These are phyloP conservation scores for Hura crepitans DNA, from an alignment of 441 rosid genomes.

Conservation along the genomic window DNA sequence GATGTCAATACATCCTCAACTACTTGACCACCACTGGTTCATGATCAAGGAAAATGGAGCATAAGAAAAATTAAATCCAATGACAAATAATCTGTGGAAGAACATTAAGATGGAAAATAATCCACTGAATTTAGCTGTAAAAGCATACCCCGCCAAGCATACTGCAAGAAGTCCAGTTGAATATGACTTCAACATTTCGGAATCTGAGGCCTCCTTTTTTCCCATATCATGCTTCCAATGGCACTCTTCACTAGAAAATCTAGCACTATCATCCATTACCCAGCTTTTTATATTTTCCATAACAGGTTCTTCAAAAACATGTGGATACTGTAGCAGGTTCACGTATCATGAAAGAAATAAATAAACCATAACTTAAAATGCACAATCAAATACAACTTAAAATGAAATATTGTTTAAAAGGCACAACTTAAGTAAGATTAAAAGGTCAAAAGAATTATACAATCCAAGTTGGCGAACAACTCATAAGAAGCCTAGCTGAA, in stretches of 20 bases:
- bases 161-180: conserved; percentile 92
- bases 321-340: conserved; percentile 61
- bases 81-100: conserved; percentile 18
- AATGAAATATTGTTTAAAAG: neutral
- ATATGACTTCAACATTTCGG: conserved; percentile 83
- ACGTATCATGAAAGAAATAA: conserved; percentile 17
- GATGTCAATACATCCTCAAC: conserved; percentile 93
- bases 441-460: conserved; percentile 36
- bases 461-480: conserved; percentile 77
- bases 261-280: conserved; percentile 74
- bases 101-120: neutral
- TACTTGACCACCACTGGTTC: conserved; percentile 70
- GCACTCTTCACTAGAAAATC: conserved; percentile 52
- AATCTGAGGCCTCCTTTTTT: conserved; percentile 64
- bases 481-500: conserved; percentile 73
- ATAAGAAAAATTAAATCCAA: conserved; percentile 17
- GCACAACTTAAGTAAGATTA: neutral
- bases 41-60: neutral
- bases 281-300: conserved; percentile 74
- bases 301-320: conserved; percentile 80
- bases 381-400: neutral
- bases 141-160: conserved; percentile 69
- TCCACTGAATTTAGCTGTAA: neutral
- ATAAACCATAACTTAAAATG: conserved; percentile 12
- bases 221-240: conserved; percentile 40